These are phyloP conservation scores for Collybiopsis luxurians DNA, from an alignment of 768 basidiomycete species.

Conservation along the genomic window DNA sequence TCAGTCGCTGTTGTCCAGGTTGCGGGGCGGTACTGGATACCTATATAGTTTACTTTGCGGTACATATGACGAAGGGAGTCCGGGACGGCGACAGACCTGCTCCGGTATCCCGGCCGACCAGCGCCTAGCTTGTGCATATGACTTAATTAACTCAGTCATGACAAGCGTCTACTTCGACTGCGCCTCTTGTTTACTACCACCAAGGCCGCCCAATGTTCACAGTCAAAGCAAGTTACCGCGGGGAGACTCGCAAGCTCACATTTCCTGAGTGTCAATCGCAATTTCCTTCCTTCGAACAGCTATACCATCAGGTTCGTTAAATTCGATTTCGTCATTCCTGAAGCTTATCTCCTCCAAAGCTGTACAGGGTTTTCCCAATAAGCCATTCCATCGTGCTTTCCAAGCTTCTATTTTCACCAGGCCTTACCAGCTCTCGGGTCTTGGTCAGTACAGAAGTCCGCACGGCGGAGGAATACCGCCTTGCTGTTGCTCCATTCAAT, in stretches of 20 bases:
- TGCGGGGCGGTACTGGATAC: no score
- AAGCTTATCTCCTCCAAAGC: constrained; percentile 35
- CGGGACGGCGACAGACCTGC: no score
- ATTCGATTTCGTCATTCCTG: not conserved
- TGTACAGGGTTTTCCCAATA: constrained; percentile 69
- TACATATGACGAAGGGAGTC: no score
- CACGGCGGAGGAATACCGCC: constrained; percentile 55
- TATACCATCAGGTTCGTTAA: constrained; percentile 55
- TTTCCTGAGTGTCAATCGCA: constrained; percentile 40
- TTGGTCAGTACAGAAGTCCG: constrained; percentile 62
- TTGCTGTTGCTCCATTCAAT: constrained; percentile 45
- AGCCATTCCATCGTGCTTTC: constrained; percentile 59
- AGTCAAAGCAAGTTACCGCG: constrained; percentile 74
- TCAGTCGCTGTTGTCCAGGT: no score
- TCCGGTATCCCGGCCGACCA: no score
- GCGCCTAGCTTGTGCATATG: no score
- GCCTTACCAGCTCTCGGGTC: constrained; percentile 53
- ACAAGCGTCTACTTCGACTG: constrained; percentile 1
- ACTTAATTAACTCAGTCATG: no score
- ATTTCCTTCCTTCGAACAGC: constrained; percentile 64
- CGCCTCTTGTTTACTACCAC: not conserved
- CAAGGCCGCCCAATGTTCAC: constrained; percentile 45
- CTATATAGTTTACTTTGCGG: no score
- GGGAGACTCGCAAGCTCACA: constrained; percentile 66
- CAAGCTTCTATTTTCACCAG: constrained; percentile 67